Base-by-base conservation (phyloP, 108 stramenopile genomes). In the Skeletonema potamos region DNA sequence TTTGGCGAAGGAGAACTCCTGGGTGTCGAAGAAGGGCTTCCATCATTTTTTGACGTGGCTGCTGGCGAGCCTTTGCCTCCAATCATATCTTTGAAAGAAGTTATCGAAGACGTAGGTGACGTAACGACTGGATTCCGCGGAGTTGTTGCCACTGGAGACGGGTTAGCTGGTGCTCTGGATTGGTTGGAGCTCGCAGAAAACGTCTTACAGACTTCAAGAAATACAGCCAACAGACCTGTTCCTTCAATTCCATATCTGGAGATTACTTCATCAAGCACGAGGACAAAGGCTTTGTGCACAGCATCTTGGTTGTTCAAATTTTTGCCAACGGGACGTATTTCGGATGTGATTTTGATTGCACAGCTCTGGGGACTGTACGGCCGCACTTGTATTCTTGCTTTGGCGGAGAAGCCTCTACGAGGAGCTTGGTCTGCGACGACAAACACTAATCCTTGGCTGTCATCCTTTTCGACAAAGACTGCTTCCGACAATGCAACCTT, bases 241-340 rank as follows among this genome's bases (percentile, higher is more conserved):
- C 71, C 86, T 58, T 85, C 87, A n/a, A 68, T 30, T 11, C 92
- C 92, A 64, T 89, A 93, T n/a, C 92, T 79, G 18, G 66, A 51
- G 28, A 67, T 76, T 37, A 91, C 78, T 79, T 93, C 92, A 63
- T 93, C 85, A 24, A 93, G 28, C 29, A 93, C 90, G 54, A 91
- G 78, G 54, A 86, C 43, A 44, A 90, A 89, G 27, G 92, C 90
- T 70, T 88, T 91, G 78, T 93, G 89, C 4, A 93, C 90, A 43
- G 90, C 92, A 15, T 74, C 77, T 63, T 91, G 90, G 61, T 93
- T 86, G 22, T 81, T 86, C 79, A 93, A 80, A 64, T 93, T 87
- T 68, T 93, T 93, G 11, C 90, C 92, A 55, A 91, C 81, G 15
- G 92, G 92, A 3, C 88, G 81, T 34, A 94, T 81, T 34, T 91